Evolutionary conservation across 1,139 yeast genomes (phyloP), one percentile per base, ranked within the genome.

Genomic region (Geotrichum europaeum): DNA sequence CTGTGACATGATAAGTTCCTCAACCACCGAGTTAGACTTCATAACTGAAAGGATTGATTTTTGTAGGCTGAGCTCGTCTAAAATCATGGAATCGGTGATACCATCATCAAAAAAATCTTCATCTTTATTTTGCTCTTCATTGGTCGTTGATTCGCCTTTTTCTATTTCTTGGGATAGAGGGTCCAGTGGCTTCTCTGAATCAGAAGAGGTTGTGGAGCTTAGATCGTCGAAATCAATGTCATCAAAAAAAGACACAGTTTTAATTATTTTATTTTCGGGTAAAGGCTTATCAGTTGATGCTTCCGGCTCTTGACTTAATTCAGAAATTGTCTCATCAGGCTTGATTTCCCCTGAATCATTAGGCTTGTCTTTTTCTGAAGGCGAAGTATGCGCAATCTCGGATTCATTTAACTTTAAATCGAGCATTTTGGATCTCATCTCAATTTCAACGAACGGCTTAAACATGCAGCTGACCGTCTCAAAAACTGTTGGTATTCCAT

Each of bases 391-490:
- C 25, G 25, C 25, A 3, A 24, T 24, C 25, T 24, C 25, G 4
- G 25, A 24, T 24, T 24, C 1, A 24, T 24, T 24, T 24, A 24
- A 24, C 25, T 36, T 36, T 15, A 13, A 36, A 36, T 36, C n/a
- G 6, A 36, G 18, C 43, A 36, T 36, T 36, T 36, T 36, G n/a
- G 43, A 36, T 36, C n/a, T 36, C 18, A 36, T 3, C n/a, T 45
- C 40, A 25, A 45, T n/a, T 13, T 54, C 56, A 15, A 32, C 15
- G 18, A 54, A 28, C 22, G 43, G 56, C 36, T 56, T 57, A 53
- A 65, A 65, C 68, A 67, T 67, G 24, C 60, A 45, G n/a, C 63
- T 63, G 4, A 69, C 66, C 1, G 68, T 59, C 15, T 69, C 69
- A 36, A 69, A 69, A 2, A 65, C 68, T 0, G 73, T 65, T 2